Base-by-base conservation (phyloP, 352 stramenopile species). In the Elongisporangium anandrum region DNA sequence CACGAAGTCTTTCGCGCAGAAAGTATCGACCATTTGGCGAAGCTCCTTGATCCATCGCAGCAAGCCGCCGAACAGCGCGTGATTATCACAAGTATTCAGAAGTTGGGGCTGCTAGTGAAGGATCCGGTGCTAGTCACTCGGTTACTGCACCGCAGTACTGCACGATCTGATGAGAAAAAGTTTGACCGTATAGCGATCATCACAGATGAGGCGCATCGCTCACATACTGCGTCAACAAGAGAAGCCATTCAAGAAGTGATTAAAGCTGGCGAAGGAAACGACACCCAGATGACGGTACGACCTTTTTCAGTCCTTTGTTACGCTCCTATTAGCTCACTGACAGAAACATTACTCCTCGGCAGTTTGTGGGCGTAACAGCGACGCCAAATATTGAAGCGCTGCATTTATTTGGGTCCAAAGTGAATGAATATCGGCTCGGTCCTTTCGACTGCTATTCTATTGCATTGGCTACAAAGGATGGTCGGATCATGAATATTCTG, bases 361-460 rank as follows among this genome's bases (percentile, higher is more conserved):
- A 94, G 85, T 94, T 93, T 56, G 72, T 94, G 26, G 85, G 85
- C 2, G 90, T 94, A 58, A 92, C 85, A 2, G 83, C 85, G 21
- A 94, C 85, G 2, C 85, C 85, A 29, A 92, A 88, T 52, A 21
- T 52, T 0, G 72, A 88, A 45, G 79, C 85, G 15, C 66, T 94
- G 4, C 60, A 83, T 41, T 64, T 94, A n/a, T 94, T 94, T 63
- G 83, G 85, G 5, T 72, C 72, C 19, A 24, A 22, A 50, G 53
- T 45, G 2, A 47, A 51, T 2, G 51, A 71, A 19, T 57, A 39
- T 0, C 59, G 69, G 13, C 61, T 72, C 1, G 51, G 45, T 19
- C 77, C 85, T 7, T 93, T 94, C 52, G 73, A 94, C 52, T 88
- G 77, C 55, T 92, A 94, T 56, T 64, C 85, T 15, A 92, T 94